Conservation (phyloP, 148 eudicot species). For the Rhododendron ferrugineum region DNA sequence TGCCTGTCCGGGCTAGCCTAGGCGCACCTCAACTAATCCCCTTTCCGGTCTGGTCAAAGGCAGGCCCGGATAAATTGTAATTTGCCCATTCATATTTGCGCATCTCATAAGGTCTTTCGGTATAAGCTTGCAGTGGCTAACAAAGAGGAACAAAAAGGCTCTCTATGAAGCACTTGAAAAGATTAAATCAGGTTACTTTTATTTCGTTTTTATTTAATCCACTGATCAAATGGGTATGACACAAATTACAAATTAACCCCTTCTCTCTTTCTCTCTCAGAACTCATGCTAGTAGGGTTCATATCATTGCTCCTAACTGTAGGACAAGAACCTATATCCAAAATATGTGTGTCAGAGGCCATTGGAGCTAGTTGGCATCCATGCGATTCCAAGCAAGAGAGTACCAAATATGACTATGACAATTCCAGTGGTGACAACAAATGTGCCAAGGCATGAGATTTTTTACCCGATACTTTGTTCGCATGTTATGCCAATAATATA, state of each 20-base stretch:
- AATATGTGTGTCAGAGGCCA: conserved; percentile 27
- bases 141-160: conserved; percentile 20
- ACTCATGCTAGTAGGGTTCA: conserved; percentile 37
- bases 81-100: not conserved
- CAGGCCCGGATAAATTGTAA: not conserved
- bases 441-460: conserved; percentile 23
- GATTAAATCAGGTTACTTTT: conserved; percentile 23
- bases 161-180: conserved; percentile 30
- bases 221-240: too few relatives aligned
- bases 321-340: conserved; percentile 23
- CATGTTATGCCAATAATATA: too few relatives aligned
- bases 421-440: conserved; percentile 9
- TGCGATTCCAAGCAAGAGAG: conserved; percentile 22
- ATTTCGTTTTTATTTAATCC: not conserved
- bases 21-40: too few relatives aligned
- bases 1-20: too few relatives aligned
- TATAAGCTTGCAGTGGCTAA: conserved; percentile 22
- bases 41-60: too few relatives aligned
- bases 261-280: conserved; percentile 16
- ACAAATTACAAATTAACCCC: not conserved
- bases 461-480: too few relatives aligned
- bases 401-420: not conserved
- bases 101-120: not conserved
- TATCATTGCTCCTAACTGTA: conserved; percentile 37
- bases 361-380: conserved; percentile 36